phyloP scores from a whole-genome alignment of 2,329 filamentous ascomycete genomes.

The Xylaria sp. region DNA sequence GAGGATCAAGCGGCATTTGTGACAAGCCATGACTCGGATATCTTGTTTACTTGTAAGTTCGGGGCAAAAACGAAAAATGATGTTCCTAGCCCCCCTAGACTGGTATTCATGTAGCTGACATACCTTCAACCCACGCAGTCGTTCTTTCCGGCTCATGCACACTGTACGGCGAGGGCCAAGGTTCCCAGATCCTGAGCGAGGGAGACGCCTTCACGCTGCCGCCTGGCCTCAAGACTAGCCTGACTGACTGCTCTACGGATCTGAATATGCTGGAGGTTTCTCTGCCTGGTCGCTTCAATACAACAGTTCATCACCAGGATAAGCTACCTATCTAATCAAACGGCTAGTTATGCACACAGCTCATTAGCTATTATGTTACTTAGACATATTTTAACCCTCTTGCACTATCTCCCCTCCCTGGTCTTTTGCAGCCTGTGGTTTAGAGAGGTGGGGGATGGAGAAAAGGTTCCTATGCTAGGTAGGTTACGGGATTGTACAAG shows the following conservation, averaged over 20 bases:
- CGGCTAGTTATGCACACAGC: neutral
- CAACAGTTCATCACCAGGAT: slow-evolving; percentile 21
- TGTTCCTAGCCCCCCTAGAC: neutral
- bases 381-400: slow-evolving; percentile 4
- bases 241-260: slow-evolving; percentile 31
- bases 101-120: slow-evolving; percentile 18
- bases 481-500: neutral
- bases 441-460: neutral
- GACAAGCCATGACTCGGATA: slow-evolving; percentile 38
- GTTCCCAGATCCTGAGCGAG: slow-evolving; percentile 26
- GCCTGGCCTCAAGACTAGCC: slow-evolving; percentile 29
- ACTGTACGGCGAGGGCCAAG: slow-evolving; percentile 32
- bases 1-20: slow-evolving; percentile 5
- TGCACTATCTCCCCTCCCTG: neutral
- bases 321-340: slow-evolving; percentile 18
- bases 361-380: neutral
- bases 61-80: neutral
- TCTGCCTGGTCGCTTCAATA: slow-evolving; percentile 33
- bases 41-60: slow-evolving; percentile 39
- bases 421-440: neutral
- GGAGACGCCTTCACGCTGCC: slow-evolving; percentile 37
- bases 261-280: slow-evolving; percentile 37
- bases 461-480: neutral
- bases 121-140: slow-evolving; percentile 22
- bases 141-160: slow-evolving; percentile 36